Conservation (phyloP, 1,284 basidiomycete genomes). For the Peniophora sp. region DNA sequence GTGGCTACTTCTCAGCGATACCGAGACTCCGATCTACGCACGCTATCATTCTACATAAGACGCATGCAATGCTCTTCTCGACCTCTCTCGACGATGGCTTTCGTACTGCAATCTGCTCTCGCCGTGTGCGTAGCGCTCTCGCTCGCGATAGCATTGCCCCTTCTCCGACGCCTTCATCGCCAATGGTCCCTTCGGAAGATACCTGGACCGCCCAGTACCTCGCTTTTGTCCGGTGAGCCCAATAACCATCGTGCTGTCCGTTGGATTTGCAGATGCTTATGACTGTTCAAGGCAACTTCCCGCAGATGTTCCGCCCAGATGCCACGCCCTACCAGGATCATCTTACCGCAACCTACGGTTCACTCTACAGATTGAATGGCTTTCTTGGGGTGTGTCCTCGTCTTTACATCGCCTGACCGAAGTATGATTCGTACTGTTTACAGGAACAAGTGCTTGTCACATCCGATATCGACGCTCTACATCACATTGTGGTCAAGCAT, state of each 20-base stretch:
- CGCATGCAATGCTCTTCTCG: too few relatives aligned
- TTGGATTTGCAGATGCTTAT: not conserved
- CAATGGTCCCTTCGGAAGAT: not conserved
- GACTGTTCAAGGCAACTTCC: not conserved
- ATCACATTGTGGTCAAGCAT: conserved; percentile 20
- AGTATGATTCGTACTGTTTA: not conserved
- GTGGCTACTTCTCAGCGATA: too few relatives aligned
- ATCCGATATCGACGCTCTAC: conserved; percentile 17
- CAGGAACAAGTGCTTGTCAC: conserved; percentile 18
- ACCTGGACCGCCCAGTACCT: not conserved
- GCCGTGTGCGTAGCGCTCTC: too few relatives aligned
- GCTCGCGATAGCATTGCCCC: not conserved
- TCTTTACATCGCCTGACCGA: not conserved
- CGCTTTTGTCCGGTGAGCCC: not conserved
- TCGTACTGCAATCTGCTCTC: too few relatives aligned
- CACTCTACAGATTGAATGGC: not conserved
- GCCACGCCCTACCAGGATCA: not conserved
- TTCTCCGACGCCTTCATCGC: not conserved
- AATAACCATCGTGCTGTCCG: too few relatives aligned
- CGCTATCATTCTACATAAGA: too few relatives aligned
- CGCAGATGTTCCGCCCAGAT: not conserved
- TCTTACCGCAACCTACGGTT: not conserved
- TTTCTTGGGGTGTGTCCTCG: not conserved
- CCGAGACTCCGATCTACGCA: too few relatives aligned
- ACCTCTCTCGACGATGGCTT: too few relatives aligned